Base-by-base conservation (phyloP, 805 yeast species). In the Yamadazyma ubonensis region DNA sequence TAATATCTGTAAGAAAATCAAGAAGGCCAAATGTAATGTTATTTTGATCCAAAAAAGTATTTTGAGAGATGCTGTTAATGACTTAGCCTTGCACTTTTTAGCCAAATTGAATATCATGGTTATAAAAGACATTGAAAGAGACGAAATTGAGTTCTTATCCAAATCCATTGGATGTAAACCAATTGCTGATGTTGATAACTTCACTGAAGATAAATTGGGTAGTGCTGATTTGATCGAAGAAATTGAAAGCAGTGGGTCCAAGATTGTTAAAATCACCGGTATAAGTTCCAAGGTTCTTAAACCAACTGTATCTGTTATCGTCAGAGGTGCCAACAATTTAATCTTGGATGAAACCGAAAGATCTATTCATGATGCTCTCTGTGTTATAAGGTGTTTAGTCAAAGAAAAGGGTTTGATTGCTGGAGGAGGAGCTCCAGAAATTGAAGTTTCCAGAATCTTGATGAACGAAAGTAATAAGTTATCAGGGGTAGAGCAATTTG, bases 381-480 rank as follows among this genome's bases (percentile, higher is more conserved):
- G 99, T 75, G 99, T 91, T 41, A 73, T 84, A 47, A 70, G 95
- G 60, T 85, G 96, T 66, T 71, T 88, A 41, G 96, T 89, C 19
- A 87, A 88, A 58, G 88, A 86, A 60, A 83, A 78, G 57, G 96
- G 90, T 1, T 70, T 86, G 58, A 89, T 93, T 67, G 96, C 98
- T 10, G 99, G 99, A 54, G 99, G 99, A 48, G 99, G 98, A 54
- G 98, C 99, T 5, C 96, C 98, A 33, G 97, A 89, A 66, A 80
- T 89, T 49, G 96, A 90, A 70, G 82, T 87, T 6, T 79, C 96
- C 8, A 78, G 91, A 48, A 76, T 77, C 10, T 67, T 89, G 50
- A 69, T 76, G 51, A 80, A 78, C 51, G 95, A 88, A 61, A 75
- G 95, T 21, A 74, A 80, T 48, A 68, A 77, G 38, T 71, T 84